Conservation (phyloP, 1,284 basidiomycete genomes). For the Austroboletus niveus region DNA sequence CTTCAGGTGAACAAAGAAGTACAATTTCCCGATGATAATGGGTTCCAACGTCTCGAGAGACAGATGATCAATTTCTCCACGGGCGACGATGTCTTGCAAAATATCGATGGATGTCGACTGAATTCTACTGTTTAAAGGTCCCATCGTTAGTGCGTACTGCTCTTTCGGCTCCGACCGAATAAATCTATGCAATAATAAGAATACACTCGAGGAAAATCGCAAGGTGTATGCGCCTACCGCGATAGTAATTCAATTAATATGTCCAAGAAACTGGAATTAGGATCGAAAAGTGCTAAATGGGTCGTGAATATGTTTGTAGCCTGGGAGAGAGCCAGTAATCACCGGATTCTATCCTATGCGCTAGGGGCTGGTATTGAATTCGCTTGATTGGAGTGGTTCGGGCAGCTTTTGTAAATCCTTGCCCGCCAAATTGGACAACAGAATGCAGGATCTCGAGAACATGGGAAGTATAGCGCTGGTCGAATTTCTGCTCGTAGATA, state of each 20-base stretch:
- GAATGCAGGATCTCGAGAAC: slow-evolving; percentile 76
- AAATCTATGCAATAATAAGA: slow-evolving; percentile 46
- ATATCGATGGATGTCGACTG: slow-evolving; percentile 80
- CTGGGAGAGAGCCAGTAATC: slow-evolving; percentile 15
- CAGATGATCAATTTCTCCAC: slow-evolving; percentile 69
- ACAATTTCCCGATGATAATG: slow-evolving; percentile 74
- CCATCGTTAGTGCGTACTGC: slow-evolving; percentile 49
- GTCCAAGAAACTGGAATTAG: slow-evolving; percentile 73
- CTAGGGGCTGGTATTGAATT: slow-evolving; percentile 56
- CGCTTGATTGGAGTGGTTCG: slow-evolving; percentile 59
- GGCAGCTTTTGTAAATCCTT: slow-evolving; percentile 77
- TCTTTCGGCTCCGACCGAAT: slow-evolving; percentile 71
- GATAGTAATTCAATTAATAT: slow-evolving; percentile 67
- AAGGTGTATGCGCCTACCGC: slow-evolving; percentile 45
- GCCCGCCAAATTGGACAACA: slow-evolving; percentile 83
- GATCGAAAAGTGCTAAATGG: slow-evolving; percentile 48
- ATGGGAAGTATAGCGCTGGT: slow-evolving; percentile 71
- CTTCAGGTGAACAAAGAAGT: slow-evolving; percentile 64
- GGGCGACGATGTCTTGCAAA: slow-evolving; percentile 76
- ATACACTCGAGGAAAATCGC: neutral
- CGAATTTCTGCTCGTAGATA: slow-evolving; percentile 72
- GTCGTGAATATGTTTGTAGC: slow-evolving; percentile 14
- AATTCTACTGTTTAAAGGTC: slow-evolving; percentile 58
- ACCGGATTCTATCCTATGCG: slow-evolving; percentile 61
- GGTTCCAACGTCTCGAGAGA: slow-evolving; percentile 67